Evolutionary conservation across 1,139 yeast species (phyloP).

Genomic region (Yamadazyma mexicana): DNA sequence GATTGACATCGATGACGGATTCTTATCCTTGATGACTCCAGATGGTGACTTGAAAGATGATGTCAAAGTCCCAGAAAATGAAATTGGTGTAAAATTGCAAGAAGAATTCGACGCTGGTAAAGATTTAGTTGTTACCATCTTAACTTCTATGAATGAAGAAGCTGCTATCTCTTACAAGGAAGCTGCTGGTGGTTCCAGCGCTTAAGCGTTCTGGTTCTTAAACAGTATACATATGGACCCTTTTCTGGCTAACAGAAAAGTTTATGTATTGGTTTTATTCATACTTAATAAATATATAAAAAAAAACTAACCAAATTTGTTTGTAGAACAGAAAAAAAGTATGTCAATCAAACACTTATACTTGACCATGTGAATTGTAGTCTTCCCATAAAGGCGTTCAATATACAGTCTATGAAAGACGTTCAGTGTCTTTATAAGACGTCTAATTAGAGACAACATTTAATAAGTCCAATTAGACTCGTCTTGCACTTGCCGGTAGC

Average conservation of each 20-base stretch:
- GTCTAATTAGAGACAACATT: too few species aligned
- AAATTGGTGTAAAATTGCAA: conserved; percentile 90
- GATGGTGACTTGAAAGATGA: conserved; percentile 99
- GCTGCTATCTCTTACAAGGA: conserved; percentile 98
- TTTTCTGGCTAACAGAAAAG: conserved; percentile 2
- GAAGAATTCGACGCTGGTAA: conserved; percentile 95
- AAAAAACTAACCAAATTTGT: conserved; percentile 1
- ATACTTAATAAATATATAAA: neutral
- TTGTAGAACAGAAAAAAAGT: too few species aligned
- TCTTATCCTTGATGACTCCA: conserved; percentile 91
- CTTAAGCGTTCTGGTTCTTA: conserved; percentile 8
- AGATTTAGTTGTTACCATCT: conserved; percentile 93
- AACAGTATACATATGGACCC: conserved; percentile 1
- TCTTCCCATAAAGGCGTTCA: too few species aligned
- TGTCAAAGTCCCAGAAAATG: conserved; percentile 97
- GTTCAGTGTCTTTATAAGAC: too few species aligned
- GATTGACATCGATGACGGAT: conserved; percentile 97
- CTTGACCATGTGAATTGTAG: too few species aligned
- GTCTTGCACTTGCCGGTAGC: too few species aligned
- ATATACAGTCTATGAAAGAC: too few species aligned
- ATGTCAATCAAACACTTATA: too few species aligned
- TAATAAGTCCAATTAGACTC: too few species aligned
- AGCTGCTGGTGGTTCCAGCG: conserved; percentile 62
- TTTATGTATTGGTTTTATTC: conserved; percentile 5
- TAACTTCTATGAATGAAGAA: conserved; percentile 99